Base-by-base conservation (phyloP, 208 protist species). In the Vickermania spadyakhi region DNA sequence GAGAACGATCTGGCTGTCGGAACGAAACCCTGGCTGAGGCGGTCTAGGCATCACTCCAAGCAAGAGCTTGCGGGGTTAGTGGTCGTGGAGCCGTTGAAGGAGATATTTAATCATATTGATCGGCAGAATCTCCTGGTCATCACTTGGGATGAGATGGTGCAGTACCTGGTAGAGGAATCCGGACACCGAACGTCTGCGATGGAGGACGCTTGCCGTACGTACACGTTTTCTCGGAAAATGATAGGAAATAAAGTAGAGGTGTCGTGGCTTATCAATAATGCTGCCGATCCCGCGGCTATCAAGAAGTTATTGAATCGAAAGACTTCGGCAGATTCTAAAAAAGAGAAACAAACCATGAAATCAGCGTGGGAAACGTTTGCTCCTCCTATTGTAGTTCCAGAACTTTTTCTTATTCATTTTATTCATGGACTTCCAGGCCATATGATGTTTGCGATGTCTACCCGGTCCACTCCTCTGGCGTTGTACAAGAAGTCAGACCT, bases 131-230 rank as follows among this genome's bases (percentile, higher is more conserved):
- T 75, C 31, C 72, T 70, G 27, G 41, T 70, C n/a, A 58, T 89
- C 27, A 77, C 75, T 5, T 89, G 82, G 82, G 74, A 79, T 41
- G 66, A 86, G 49, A 2, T 89, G 2, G 41, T 86, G 28, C 66
- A 77, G 53, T 73, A 80, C 60, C 58, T 78, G 1, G 70, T 89
- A 2, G 68, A 75, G 18, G 77, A 84, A 45, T 72, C 79, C 0
- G 60, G 53, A 18, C 59, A 62, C 30, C 56, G 56, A 52, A 70
- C 68, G 13, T 62, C 62, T 0, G 25, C 54, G 4, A 63, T 69
- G 22, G 53, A n/a, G n/a, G 51, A 65, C 36, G 62, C 66, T 2
- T 60, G 56, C 58, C 62, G 62, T n/a, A 60, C 72, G 7, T 77
- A 77, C 45, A 63, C 59, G 14, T 53, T 65, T 53, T 68, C 60